Evolutionary conservation across 108 stramenopile genomes (phyloP), one percentile per base, ranked within the genome.

Genomic region (Nannochloropsis granulata): DNA sequence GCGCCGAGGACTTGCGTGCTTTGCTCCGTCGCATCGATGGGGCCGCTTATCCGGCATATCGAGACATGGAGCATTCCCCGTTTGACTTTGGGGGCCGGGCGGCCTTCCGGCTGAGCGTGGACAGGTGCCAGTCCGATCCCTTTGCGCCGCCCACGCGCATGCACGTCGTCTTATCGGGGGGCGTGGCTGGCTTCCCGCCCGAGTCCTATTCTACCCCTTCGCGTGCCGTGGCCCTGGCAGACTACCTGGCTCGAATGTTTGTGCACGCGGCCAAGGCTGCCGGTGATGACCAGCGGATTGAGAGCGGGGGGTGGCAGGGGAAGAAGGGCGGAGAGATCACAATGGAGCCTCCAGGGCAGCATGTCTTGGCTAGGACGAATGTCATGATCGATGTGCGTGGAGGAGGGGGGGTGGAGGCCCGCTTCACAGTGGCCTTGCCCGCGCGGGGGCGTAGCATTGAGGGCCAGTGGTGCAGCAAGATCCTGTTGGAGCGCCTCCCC

Each of bases 341-440:
- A 85, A 94, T 98, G 78, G 86, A 94, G 23, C 88, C 88, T 43
- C 95, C 95, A 13, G 92, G 92, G 24, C 97, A 98, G 87, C 92
- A 95, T 84, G 92, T 98, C 25, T 90, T 98, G 80, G 95, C 95
- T 85, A 94, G 96, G 84, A 92, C 93, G 23, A 94, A 93, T 25
- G 94, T 96, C 24, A 56, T 83, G 12, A 86, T 96, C 13, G 85
- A 90, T 26, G 83, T 25, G 23, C 3, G 79, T 5, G 79, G 79
- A 21, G 79, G 79, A 12, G 94, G 95, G 23, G 91, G 91, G 85
- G 84, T 98, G 13, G 87, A 92, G 83, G 94, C 91, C 12, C 94
- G 96, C 85, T 91, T 98, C 81, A 94, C 95, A n/a, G 90, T 98
- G 83, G 95, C 92, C 82, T 93, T 98, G 43, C 97, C 96, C 9